Conservation (phyloP, 2,329 filamentous ascomycete species). For the Dothistroma pini region DNA sequence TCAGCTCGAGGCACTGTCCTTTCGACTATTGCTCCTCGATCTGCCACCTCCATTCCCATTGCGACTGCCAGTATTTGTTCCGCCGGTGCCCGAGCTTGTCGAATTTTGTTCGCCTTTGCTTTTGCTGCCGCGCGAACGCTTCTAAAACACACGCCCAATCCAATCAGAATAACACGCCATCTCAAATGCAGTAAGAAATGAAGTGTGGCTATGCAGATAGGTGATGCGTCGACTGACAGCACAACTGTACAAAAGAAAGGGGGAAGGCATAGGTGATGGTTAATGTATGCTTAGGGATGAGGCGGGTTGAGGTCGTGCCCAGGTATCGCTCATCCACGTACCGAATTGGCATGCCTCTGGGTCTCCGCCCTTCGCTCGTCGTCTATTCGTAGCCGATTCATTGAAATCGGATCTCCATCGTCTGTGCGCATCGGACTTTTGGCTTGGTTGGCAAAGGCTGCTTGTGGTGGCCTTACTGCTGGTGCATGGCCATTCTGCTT, state of each 20-base stretch:
- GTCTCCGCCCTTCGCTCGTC: conserved; percentile 60
- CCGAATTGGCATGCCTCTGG: conserved; percentile 33
- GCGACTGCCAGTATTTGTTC: conserved; percentile 14
- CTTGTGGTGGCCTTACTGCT: conserved; percentile 26
- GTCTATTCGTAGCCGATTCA: conserved; percentile 86
- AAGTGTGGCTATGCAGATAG: conserved; percentile 17
- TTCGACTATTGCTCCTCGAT: conserved; percentile 20
- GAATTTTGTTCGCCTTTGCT: conserved; percentile 21
- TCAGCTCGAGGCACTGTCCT: conserved; percentile 17
- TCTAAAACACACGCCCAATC: conserved; percentile 22
- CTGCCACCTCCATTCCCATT: conserved; percentile 19
- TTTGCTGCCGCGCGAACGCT: conserved; percentile 24
- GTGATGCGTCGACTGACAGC: conserved; percentile 2
- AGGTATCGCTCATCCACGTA: conserved; percentile 33
- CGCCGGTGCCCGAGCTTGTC: conserved; percentile 10
- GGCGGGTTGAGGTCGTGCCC: conserved; percentile 18
- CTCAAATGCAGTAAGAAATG: conserved; percentile 10
- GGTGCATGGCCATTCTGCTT: conserved; percentile 30
- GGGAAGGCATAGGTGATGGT: conserved; percentile 9
- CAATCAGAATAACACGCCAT: conserved; percentile 26
- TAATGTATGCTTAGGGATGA: conserved; percentile 21
- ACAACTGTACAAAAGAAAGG: conserved; percentile 14
- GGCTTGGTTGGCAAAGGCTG: conserved; percentile 36
- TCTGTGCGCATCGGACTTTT: conserved; percentile 52
- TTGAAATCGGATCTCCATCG: conserved; percentile 72